phyloP scores from a whole-genome alignment of 805 yeast species.

The Lipomyces yamanashiensis region DNA sequence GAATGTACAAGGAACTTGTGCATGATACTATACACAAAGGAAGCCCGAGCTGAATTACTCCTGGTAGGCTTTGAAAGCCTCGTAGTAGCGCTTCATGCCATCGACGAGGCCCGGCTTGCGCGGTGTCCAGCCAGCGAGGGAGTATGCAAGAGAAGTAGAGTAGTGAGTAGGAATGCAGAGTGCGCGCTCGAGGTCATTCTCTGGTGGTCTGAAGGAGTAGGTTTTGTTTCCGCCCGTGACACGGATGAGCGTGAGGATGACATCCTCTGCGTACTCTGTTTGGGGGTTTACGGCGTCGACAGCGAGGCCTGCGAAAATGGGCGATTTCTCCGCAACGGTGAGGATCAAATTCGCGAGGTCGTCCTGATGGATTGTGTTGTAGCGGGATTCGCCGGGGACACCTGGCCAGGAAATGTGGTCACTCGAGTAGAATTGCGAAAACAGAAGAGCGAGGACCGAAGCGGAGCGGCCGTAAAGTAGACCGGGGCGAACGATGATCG shows the following conservation, averaged over 20 bases:
- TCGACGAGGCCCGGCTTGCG: constrained; percentile 26
- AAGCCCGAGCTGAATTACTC: not conserved
- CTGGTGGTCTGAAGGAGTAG: constrained; percentile 15
- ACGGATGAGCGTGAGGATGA: constrained; percentile 17
- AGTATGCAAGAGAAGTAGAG: constrained; percentile 14
- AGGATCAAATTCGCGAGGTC: constrained; percentile 19
- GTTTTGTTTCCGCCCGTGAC: constrained; percentile 20
- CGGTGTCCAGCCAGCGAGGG: constrained; percentile 23
- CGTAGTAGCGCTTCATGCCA: constrained; percentile 28
- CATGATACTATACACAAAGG: not conserved
- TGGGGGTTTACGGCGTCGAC: constrained; percentile 23
- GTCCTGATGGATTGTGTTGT: constrained; percentile 24
- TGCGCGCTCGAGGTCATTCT: constrained; percentile 16
- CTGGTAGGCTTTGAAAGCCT: constrained; percentile 20
- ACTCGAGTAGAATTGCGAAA: constrained; percentile 14
- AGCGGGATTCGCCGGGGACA: constrained; percentile 15
- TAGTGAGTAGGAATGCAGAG: constrained; percentile 14
- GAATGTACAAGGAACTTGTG: too few species aligned
- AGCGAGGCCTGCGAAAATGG: constrained; percentile 20
- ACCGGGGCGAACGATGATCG: constrained; percentile 23
- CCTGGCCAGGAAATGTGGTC: constrained; percentile 26
- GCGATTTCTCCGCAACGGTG: constrained; percentile 19
- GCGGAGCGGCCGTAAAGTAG: constrained; percentile 25
- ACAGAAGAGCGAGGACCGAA: constrained; percentile 14
- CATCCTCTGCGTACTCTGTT: constrained; percentile 18